These are phyloP conservation scores for Micractinium conductrix DNA, from an alignment of 139 green algal species.

Conservation along the genomic window DNA sequence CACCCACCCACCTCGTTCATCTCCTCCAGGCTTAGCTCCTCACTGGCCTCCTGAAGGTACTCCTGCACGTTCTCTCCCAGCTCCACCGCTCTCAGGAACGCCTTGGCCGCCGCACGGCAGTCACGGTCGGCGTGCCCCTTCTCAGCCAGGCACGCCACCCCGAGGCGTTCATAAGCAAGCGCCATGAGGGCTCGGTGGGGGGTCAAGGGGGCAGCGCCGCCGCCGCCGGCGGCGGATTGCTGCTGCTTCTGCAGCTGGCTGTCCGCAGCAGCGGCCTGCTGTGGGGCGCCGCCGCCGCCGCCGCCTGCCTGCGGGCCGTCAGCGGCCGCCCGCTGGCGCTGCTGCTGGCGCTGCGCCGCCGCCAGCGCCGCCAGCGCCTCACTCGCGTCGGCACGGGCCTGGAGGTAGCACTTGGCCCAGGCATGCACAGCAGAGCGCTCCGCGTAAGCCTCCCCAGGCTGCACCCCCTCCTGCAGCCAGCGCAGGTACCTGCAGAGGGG, in stretches of 20 bases:
- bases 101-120: constrained; percentile 28
- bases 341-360: neutral
- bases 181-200: neutral
- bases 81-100: constrained; percentile 35
- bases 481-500: constrained; percentile 28
- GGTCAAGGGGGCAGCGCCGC: neutral
- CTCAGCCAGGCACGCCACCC: constrained; percentile 45
- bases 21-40: constrained; percentile 37
- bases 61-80: constrained; percentile 19
- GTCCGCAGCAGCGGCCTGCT: neutral
- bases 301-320: too few species aligned
- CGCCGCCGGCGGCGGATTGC: neutral
- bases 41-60: constrained; percentile 32
- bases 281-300: neutral
- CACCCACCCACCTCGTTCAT: constrained; percentile 19
- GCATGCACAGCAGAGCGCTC: constrained; percentile 37
- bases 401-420: constrained; percentile 47
- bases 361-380: constrained; percentile 15
- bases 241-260: neutral
- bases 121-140: constrained; percentile 45
- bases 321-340: neutral
- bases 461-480: constrained; percentile 46
- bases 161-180: constrained; percentile 35
- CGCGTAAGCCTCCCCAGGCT: constrained; percentile 30
- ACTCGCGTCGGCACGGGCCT: constrained; percentile 37